phyloP scores from a whole-genome alignment of 2,329 filamentous ascomycete species.

The Fusarium denticulatum region DNA sequence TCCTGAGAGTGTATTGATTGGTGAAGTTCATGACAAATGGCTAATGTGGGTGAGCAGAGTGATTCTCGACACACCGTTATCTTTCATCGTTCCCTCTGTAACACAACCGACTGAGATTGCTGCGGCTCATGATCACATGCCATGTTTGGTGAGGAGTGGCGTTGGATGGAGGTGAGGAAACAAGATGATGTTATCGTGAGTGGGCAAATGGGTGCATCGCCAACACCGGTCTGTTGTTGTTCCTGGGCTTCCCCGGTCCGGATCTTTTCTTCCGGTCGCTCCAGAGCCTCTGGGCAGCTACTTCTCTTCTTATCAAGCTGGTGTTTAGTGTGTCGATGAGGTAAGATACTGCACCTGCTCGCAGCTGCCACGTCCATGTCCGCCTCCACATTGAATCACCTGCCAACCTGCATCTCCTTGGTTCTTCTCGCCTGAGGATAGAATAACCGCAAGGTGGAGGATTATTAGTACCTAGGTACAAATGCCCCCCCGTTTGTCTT shows the following conservation, averaged over 20 bases:
- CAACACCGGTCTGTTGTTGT: constrained; percentile 9
- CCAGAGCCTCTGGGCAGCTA: background rate
- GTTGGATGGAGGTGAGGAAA: background rate
- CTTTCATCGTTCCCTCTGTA: constrained; percentile 7
- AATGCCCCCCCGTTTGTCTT: background rate
- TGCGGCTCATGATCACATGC: constrained; percentile 14
- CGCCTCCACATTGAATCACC: constrained; percentile 28
- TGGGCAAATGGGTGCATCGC: constrained; percentile 3
- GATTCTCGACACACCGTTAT: constrained; percentile 18
- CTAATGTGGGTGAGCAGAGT: constrained; percentile 3
- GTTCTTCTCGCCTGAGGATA: constrained; percentile 35
- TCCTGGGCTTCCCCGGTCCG: background rate
- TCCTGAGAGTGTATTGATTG: constrained; percentile 20
- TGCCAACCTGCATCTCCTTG: constrained; percentile 15
- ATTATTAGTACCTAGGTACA: background rate
- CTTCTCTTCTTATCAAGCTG: background rate
- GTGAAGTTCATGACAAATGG: constrained; percentile 15
- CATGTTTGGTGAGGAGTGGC: background rate
- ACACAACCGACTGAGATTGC: constrained; percentile 1
- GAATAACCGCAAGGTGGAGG: constrained; percentile 10
- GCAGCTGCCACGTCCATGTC: constrained; percentile 37
- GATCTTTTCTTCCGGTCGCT: constrained; percentile 17
- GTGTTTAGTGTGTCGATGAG: background rate
- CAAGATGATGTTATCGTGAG: constrained; percentile 14
- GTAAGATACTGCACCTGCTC: constrained; percentile 25